Conservation (phyloP, 148 eudicot genomes). For the Persicaria maculosa region DNA sequence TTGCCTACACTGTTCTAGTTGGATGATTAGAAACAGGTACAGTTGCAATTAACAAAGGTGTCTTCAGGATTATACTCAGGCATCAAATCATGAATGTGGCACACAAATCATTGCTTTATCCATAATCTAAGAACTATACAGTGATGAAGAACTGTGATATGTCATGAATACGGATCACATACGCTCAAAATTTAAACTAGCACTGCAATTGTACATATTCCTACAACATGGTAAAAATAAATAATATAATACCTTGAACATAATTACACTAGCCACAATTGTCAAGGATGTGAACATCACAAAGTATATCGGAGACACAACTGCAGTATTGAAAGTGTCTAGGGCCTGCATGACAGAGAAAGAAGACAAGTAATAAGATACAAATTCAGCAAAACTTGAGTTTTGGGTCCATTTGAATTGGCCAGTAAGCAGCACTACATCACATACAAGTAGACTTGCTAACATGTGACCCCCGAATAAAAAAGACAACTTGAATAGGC, state of each 20-base stretch:
- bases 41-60: background rate
- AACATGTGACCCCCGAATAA: background rate
- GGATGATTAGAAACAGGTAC: background rate
- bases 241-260: slow-evolving; percentile 55
- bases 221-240: background rate
- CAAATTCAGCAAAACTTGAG: background rate
- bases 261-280: slow-evolving; percentile 64
- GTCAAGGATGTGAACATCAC: slow-evolving; percentile 75
- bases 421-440: background rate
- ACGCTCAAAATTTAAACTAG: background rate
- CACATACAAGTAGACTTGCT: background rate
- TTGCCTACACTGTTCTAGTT: background rate
- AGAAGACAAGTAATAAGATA: background rate
- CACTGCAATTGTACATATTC: background rate
- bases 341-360: slow-evolving; percentile 50
- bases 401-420: background rate
- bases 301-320: slow-evolving; percentile 71
- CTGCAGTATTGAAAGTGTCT: slow-evolving; percentile 71
- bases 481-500: background rate
- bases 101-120: background rate
- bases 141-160: background rate
- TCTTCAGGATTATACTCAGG: background rate
- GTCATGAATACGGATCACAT: background rate
- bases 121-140: background rate
- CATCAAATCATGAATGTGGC: background rate